Evolutionary conservation across 805 yeast genomes (phyloP).

Genomic region (Candida andamanensis): DNA sequence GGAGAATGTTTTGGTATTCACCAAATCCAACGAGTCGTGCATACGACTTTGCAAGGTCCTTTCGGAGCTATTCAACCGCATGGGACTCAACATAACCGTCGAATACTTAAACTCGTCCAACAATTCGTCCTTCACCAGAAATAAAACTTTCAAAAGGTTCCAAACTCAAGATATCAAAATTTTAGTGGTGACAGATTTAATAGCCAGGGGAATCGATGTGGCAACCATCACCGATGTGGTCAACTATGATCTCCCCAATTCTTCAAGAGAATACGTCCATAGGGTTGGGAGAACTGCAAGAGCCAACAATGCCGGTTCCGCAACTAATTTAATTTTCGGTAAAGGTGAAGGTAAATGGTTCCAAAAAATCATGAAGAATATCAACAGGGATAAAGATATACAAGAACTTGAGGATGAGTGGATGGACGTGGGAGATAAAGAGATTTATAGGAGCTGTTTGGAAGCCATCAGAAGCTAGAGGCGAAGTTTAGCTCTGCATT

Average conservation of each 20-base stretch:
- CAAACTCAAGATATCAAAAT: slow-evolving; percentile 47
- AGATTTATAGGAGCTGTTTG: background rate
- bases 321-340: slow-evolving; percentile 69
- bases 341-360: slow-evolving; percentile 73
- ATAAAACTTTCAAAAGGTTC: slow-evolving; percentile 56
- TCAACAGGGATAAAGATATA: slow-evolving; percentile 32
- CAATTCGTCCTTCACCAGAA: slow-evolving; percentile 45
- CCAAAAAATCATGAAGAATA: slow-evolving; percentile 42
- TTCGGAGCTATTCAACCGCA: slow-evolving; percentile 30
- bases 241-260: slow-evolving; percentile 86
- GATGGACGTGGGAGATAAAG: slow-evolving; percentile 11
- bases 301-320: slow-evolving; percentile 75
- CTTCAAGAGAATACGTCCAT: slow-evolving; percentile 90
- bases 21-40: slow-evolving; percentile 80
- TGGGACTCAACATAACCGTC: slow-evolving; percentile 15
- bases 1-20: slow-evolving; percentile 52
- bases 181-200: slow-evolving; percentile 78
- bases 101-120: slow-evolving; percentile 57
- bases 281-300: slow-evolving; percentile 97
- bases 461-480: too few species aligned
- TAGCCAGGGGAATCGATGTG: slow-evolving; percentile 94
- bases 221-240: slow-evolving; percentile 65
- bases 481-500: too few species aligned
- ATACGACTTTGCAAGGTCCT: slow-evolving; percentile 69
- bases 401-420: slow-evolving; percentile 18